phyloP scores from a whole-genome alignment of 805 yeast species.

The Teunomyces barrocoloradensis region DNA sequence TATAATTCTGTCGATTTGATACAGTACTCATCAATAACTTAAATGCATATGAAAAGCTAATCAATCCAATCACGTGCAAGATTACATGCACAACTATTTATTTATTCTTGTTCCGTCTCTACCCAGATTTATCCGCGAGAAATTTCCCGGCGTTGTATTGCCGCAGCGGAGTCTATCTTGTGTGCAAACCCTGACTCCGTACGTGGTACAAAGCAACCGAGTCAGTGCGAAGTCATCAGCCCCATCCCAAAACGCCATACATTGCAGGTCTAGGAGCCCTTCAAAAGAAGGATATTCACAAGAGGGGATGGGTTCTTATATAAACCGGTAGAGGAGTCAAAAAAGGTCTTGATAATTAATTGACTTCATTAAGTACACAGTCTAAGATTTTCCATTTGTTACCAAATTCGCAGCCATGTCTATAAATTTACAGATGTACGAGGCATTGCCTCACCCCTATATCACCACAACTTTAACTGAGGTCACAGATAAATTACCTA shows the following conservation, averaged over 20 bases:
- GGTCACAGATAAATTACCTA: conserved; percentile 28
- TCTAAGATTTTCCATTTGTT: background rate
- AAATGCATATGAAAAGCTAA: too few species aligned
- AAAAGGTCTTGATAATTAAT: background rate
- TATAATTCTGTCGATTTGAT: too few species aligned
- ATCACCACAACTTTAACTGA: conserved; percentile 39
- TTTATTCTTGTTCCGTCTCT: background rate
- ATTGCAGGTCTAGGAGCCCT: conserved; percentile 2
- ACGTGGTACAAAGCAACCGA: background rate
- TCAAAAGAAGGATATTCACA: background rate
- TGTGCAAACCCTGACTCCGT: background rate
- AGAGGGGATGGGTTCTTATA: background rate
- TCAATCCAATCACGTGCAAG: background rate
- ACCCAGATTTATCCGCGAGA: background rate
- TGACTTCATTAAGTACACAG: background rate
- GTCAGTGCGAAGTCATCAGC: conserved; percentile 2
- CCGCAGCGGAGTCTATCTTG: background rate
- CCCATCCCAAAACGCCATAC: conserved; percentile 1
- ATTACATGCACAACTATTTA: too few species aligned
- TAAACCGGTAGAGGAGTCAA: background rate
- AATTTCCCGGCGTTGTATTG: background rate
- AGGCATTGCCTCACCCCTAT: conserved; percentile 18
- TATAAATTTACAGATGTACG: conserved; percentile 6
- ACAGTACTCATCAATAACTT: too few species aligned
- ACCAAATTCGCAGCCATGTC: conserved; percentile 1